These are phyloP conservation scores for Amaranthus hypochondriacus DNA, from an alignment of 148 eudicot species.

Conservation along the genomic window DNA sequence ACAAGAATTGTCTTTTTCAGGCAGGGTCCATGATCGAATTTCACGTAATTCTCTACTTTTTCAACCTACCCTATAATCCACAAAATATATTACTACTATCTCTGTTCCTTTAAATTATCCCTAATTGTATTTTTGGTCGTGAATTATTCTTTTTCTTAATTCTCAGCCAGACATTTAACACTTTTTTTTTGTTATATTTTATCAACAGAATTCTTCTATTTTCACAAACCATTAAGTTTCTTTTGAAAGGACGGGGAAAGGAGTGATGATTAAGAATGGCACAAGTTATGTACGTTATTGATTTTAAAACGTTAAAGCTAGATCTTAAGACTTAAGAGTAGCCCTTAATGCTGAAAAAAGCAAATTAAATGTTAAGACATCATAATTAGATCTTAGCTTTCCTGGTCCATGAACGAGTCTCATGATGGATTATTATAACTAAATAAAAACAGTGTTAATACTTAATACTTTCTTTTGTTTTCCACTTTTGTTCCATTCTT, in stretches of 20 bases:
- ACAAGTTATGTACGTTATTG: background rate
- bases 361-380: background rate
- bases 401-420: background rate
- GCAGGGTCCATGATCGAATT: too few species aligned
- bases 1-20: too few species aligned
- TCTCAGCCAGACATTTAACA: too few species aligned
- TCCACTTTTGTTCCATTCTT: constrained; percentile 7
- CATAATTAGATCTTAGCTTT: constrained; percentile 6
- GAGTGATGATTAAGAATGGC: background rate
- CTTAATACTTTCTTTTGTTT: background rate
- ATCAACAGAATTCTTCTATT: too few species aligned
- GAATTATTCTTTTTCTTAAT: too few species aligned
- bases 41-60: too few species aligned
- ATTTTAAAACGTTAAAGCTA: constrained; percentile 14
- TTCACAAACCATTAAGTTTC: background rate
- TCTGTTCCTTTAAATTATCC: too few species aligned
- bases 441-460: background rate
- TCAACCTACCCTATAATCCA: too few species aligned
- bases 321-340: constrained; percentile 15
- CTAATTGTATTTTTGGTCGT: too few species aligned
- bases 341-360: background rate
- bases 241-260: background rate
- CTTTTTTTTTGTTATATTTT: too few species aligned
- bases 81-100: too few species aligned
- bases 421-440: constrained; percentile 8